Evolutionary conservation across 805 yeast species (phyloP).

Genomic region (Kazachstania bromeliacearum): DNA sequence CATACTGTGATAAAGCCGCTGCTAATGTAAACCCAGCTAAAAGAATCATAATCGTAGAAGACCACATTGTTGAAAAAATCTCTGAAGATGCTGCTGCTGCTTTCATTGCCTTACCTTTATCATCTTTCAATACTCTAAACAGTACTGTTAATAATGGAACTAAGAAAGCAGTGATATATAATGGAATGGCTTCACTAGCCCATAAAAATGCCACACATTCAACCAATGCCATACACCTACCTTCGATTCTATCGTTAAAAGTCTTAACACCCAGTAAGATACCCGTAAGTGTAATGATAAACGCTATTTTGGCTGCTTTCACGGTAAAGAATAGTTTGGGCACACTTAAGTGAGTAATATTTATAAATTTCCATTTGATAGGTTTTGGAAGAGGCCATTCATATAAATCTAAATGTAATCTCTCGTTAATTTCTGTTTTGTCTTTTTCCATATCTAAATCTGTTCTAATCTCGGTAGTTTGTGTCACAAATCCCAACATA

Average conservation of each 20-base stretch:
- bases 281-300: constrained; percentile 44
- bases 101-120: constrained; percentile 42
- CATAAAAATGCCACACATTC: constrained; percentile 64
- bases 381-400: constrained; percentile 26
- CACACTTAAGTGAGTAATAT: constrained; percentile 28
- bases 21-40: constrained; percentile 91
- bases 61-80: constrained; percentile 84
- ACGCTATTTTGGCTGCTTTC: constrained; percentile 39
- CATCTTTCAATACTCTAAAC: constrained; percentile 51
- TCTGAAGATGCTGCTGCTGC: constrained; percentile 60
- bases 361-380: constrained; percentile 20
- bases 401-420: constrained; percentile 29
- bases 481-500: constrained; percentile 71
- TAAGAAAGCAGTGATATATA: constrained; percentile 80
- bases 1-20: constrained; percentile 84
- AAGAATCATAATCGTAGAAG: constrained; percentile 79
- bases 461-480: constrained; percentile 30
- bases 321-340: constrained; percentile 42
- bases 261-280: constrained; percentile 50
- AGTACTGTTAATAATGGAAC: constrained; percentile 75
- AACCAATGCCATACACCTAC: constrained; percentile 56
- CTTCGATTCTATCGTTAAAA: constrained; percentile 50
- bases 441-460: constrained; percentile 7
- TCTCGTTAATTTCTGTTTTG: constrained; percentile 20
- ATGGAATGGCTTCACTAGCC: constrained; percentile 93